phyloP scores from a whole-genome alignment of 2,329 filamentous ascomycete species.

The Colletotrichum tofieldiae region DNA sequence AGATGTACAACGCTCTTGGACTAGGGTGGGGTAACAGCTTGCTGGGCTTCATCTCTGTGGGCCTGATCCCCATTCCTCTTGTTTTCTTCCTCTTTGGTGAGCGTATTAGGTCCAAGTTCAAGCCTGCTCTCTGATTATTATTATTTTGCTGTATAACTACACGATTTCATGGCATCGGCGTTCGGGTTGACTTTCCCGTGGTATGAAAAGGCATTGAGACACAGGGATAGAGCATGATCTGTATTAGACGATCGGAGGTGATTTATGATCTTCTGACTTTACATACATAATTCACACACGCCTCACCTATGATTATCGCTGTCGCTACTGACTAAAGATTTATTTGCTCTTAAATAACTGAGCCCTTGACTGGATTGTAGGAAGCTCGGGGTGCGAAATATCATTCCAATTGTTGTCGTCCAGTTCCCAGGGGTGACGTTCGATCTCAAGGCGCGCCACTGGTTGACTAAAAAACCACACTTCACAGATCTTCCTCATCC shows the following conservation, averaged over 20 bases:
- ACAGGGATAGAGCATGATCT: background rate
- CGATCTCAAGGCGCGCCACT: background rate
- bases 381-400: no score
- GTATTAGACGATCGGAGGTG: background rate
- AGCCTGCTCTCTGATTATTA: conserved; percentile 16
- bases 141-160: no score
- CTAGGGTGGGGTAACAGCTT: conserved; percentile 62
- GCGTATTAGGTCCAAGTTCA: conserved; percentile 50
- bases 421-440: no score
- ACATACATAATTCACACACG: background rate
- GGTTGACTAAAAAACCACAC: background rate
- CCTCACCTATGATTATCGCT: background rate
- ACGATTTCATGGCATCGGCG: background rate
- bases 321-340: no score
- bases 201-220: background rate
- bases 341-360: background rate
- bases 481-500: background rate
- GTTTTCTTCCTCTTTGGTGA: conserved; percentile 57
- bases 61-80: conserved; percentile 55
- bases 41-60: conserved; percentile 57
- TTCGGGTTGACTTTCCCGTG: background rate
- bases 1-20: conserved; percentile 57
- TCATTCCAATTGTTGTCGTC: no score
- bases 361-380: no score
- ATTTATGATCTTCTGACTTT: background rate